These are phyloP conservation scores for Rhododendron ovatum DNA, from an alignment of 148 eudicot species.

Conservation along the genomic window DNA sequence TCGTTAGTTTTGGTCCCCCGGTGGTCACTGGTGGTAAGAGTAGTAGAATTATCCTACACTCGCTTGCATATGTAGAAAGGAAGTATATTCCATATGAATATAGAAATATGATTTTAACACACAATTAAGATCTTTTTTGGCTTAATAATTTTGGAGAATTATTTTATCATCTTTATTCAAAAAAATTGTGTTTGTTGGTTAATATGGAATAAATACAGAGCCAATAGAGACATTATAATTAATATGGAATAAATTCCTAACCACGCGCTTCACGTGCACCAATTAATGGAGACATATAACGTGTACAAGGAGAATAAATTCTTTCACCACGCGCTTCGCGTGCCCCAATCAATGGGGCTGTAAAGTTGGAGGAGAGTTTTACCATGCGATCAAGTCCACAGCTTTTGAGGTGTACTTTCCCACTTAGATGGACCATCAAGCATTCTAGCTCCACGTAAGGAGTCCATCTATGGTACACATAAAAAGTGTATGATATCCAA, in stretches of 20 bases:
- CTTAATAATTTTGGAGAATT: too few relatives aligned
- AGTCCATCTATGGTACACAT: too few relatives aligned
- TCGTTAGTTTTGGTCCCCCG: background rate
- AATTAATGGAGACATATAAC: background rate
- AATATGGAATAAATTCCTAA: background rate
- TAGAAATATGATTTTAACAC: too few relatives aligned
- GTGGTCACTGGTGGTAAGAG: background rate
- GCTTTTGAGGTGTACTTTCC: background rate
- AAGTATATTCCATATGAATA: too few relatives aligned
- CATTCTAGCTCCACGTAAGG: too few relatives aligned
- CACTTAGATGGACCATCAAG: background rate
- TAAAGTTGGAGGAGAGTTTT: background rate
- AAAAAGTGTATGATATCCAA: too few relatives aligned
- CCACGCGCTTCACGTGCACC: background rate
- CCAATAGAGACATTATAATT: background rate
- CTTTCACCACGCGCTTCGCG: background rate
- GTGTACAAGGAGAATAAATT: background rate
- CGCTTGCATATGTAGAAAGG: background rate
- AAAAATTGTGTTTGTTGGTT: too few relatives aligned
- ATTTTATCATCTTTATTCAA: too few relatives aligned
- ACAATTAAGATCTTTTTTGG: background rate
- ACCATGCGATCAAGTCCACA: background rate
- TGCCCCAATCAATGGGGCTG: slow-evolving; percentile 7
- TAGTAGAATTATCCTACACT: background rate
- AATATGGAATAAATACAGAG: too few relatives aligned